These are phyloP conservation scores for Hirschfeldia incana DNA, from an alignment of 345 rosid genomes.

Conservation along the genomic window DNA sequence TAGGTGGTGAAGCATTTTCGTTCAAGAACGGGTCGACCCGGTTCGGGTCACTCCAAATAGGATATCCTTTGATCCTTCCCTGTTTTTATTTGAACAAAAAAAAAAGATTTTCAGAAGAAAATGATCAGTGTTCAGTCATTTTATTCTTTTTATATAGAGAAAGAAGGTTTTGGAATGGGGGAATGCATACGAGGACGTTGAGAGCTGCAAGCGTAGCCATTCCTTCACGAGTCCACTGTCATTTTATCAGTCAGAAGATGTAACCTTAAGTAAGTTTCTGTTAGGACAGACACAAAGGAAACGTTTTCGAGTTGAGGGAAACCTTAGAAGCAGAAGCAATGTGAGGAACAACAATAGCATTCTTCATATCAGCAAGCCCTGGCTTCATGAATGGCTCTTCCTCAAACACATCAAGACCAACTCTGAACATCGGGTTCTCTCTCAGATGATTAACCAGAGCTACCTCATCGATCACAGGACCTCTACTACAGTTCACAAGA, in stretches of 20 bases:
- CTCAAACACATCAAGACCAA: constrained; percentile 99
- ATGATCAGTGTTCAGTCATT: background rate
- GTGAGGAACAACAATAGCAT: constrained; percentile 87
- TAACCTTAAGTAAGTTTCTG: background rate
- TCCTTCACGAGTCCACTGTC: constrained; percentile 99
- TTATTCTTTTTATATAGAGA: background rate
- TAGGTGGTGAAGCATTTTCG: constrained; percentile 73
- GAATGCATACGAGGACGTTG: constrained; percentile 71
- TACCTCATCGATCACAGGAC: constrained; percentile 89
- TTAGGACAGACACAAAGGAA: constrained; percentile 1
- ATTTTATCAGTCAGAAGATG: background rate
- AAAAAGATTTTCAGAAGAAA: constrained; percentile 6
- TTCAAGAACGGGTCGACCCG: constrained; percentile 77
- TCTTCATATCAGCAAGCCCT: constrained; percentile 91
- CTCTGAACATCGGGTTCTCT: constrained; percentile 93
- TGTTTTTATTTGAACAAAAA: constrained; percentile 14
- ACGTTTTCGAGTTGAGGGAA: background rate
- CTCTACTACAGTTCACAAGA: constrained; percentile 93
- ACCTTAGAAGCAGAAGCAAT: constrained; percentile 99
- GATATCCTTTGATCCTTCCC: constrained; percentile 96
- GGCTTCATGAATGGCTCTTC: constrained; percentile 99
- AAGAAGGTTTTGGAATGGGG: background rate
- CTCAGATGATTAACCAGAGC: constrained; percentile 88
- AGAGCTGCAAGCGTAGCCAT: constrained; percentile 96
- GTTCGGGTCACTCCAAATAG: constrained; percentile 78